Evolutionary conservation across 805 yeast genomes (phyloP), one percentile per base, ranked within the genome.

Genomic region (Barnettozyma pratensis): DNA sequence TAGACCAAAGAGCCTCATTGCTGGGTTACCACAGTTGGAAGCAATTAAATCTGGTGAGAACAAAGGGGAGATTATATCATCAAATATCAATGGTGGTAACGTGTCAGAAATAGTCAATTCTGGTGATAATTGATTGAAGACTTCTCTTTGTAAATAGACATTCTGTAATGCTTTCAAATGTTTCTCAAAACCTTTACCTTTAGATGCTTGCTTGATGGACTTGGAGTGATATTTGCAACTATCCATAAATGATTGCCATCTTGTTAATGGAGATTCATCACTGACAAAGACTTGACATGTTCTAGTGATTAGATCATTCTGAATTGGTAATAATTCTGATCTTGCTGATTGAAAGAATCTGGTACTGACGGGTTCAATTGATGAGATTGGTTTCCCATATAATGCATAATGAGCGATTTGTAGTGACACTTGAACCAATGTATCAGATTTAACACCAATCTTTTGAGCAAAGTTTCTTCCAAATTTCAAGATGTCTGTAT

Each of bases 1-100:
- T 50, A 90, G 81, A 2, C 97, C 97, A 70, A 90, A 90, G 34
- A 87, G 71, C 46, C 83, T 82, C 59, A 90, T 76, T 1, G 97
- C 88, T 9, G 96, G 90, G 63, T 89, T 90, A 25, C 97, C 97
- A 70, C 97, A 90, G 66, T 90, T 90, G 32, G 90, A 80, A 4
- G 88, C 73, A 40, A 72, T 58, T 46, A 73, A 56, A 47, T 72
- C 76, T 3, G 76, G 75, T 7, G 65, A 65, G 39, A 68, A 70
- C 36, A 71, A 57, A 30, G 73, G 73, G 6, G 51, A 53, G 6
- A 70, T 53, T 11, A 65, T 45, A 41, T 65, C 63, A 53, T 77
- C 77, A 57, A 78, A 78, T 7, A 79, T 55, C 39, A 74, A 63
- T 0, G 74, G 69, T 2, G 81, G 78, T 7, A 69, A 52, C 25